Base-by-base conservation (phyloP, 1,284 basidiomycete species). In the Malassezia slooffiae region DNA sequence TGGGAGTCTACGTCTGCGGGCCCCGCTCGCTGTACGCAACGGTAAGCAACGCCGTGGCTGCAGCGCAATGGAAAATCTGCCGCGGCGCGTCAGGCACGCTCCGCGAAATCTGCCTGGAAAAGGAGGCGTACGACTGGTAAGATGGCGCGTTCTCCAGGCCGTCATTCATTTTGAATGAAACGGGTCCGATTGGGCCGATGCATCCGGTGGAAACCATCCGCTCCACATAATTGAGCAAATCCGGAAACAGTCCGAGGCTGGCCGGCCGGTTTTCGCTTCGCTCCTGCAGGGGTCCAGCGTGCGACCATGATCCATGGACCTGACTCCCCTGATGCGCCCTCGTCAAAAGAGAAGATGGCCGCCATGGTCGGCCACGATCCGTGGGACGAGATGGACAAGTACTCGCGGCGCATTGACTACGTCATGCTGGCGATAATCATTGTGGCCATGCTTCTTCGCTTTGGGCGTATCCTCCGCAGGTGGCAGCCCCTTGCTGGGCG, bases 361-460 rank as follows among this genome's bases (percentile, higher is more conserved):
- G n/a, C n/a, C n/a, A n/a, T n/a, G n/a, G n/a, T n/a, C n/a, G n/a
- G 7, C 7, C 24, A 26, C 24, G 7, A 26, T 26, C 7, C 12
- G 12, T 7, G 7, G 7, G 27, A 8, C 17, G 30, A 31, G 11
- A 17, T 17, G 17, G 11, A 19, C 11, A 10, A 31, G 9, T 19
- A 8, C 9, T 6, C 6, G 15, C 12, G 16, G 24, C 22, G 32
- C 12, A 34, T 40, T 22, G 36, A 31, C 2, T 50, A 23, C 8
- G 2, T 50, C 3, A 15, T 42, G 13, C 26, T 38, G 16, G 41
- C 38, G 4, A 23, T 50, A 16, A 17, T 50, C 12, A 20, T 23
- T 13, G 16, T 51, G 2, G 41, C n/a, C 10, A 24, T 41, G 5
- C 11, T 48, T 5, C 22, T 26, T 20, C 47, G 38, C 16, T 32